A percentile compares a stretch with the other conserved stretches of the same genome.
These are phyloP conservation scores for Microsporum audouinii DNA, from an alignment of 2,329 filamentous ascomycete species.

Conservation along the genomic window DNA sequence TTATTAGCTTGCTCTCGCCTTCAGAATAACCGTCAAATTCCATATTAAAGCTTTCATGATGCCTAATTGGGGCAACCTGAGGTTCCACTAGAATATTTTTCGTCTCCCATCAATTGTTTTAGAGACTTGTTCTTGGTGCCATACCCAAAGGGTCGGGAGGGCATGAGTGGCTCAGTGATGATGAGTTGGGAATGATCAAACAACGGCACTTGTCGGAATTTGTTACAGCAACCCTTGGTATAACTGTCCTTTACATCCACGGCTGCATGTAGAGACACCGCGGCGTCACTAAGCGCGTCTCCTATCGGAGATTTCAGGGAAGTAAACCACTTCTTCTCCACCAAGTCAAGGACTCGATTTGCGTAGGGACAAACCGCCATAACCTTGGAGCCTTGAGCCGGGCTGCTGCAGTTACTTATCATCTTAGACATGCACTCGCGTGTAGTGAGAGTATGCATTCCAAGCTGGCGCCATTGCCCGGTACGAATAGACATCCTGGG, in stretches of 20 bases:
- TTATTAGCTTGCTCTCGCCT: too few relatives aligned
- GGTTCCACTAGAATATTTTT: neutral
- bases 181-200: neutral
- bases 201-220: neutral
- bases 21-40: too few relatives aligned
- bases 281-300: neutral
- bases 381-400: neutral
- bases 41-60: too few relatives aligned
- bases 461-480: conserved; percentile 6
- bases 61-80: too few relatives aligned
- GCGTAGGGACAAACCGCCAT: neutral
- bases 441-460: neutral
- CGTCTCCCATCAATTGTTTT: neutral
- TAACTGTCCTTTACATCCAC: too few relatives aligned
- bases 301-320: neutral
- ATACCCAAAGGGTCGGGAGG: neutral
- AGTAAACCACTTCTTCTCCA: neutral
- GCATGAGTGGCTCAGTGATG: neutral
- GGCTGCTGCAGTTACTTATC: neutral
- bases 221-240: neutral
- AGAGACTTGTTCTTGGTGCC: neutral
- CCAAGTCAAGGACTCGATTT: neutral
- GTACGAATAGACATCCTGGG: conserved; percentile 6
- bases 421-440: neutral
- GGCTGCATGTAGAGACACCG: neutral